Base-by-base conservation (phyloP, 495 filamentous ascomycete species). In the Staphylotrichum longicolle region DNA sequence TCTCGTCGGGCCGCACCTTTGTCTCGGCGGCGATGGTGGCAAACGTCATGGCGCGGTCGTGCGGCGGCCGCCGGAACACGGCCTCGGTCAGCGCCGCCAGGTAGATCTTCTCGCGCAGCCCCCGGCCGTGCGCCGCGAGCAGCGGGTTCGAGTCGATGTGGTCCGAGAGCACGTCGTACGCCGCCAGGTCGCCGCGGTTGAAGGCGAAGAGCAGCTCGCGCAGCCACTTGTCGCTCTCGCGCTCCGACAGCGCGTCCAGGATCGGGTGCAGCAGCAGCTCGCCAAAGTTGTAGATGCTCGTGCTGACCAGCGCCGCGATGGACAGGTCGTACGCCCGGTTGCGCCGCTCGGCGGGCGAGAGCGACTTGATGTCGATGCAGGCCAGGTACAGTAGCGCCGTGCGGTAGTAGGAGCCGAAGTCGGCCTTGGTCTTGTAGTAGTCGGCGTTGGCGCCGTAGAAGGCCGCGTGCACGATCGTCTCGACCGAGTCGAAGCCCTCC, bases 251-350 rank as follows among this genome's bases (percentile, higher is more conserved):
- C 7, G 90, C 86, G 70, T 96, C 88, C 58, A 98, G 87, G 69
- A 99, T 95, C 6, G 94, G 95, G 77, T 99, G 94, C 61, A 98
- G 85, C 27, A 99, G 86, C 5, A 99, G 91, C 81, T 99, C 94
- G 75, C 94, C 94, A 63, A 99, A 99, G 82, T 98, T 99, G 83
- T 98, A 98, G 78, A 98, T 98, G 63, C 84, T 86, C 71, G 93
- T 91, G 54, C 91, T 96, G 40, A 96, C 88, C 9, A 99, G 82
- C 11, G 94, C 94, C 20, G 95, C 92, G 50, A 99, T 86, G 68
- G 86, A 85, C 61, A 99, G 88, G 76, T 96, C 91, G 79, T 96
- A 93, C 52, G 94, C 94, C 51, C 93, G 88, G 48, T 80, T 80
- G 69, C 84, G 84, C 63, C 89, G 88, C 72, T 98, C 94, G 39